A percentile compares a stretch with the other conserved stretches of the same genome.
phyloP scores from a whole-genome alignment of 2,329 filamentous ascomycete genomes.

The Fusarium praegraminearum region DNA sequence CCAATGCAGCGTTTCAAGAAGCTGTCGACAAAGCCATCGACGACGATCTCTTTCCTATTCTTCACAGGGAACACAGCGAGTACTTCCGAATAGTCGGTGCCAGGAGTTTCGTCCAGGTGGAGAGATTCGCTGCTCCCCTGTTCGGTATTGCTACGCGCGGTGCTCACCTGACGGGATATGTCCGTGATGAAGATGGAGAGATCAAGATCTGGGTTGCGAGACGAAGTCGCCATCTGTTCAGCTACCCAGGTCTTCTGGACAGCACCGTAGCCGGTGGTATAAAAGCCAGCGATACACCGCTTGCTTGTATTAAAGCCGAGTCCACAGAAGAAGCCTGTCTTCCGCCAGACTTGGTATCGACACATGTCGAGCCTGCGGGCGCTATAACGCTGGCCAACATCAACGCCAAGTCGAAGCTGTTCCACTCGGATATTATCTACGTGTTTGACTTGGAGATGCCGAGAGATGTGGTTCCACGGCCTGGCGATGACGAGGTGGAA shows the following conservation, averaged over 20 bases:
- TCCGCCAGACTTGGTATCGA: constrained; percentile 45
- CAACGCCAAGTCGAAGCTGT: constrained; percentile 44
- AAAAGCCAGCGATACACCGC: constrained; percentile 72
- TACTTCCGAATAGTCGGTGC: constrained; percentile 57
- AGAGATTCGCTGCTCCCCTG: constrained; percentile 71
- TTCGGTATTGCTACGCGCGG: constrained; percentile 77
- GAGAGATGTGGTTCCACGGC: constrained; percentile 68
- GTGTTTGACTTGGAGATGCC: constrained; percentile 80
- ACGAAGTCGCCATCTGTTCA: constrained; percentile 74
- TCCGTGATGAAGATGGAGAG: constrained; percentile 52
- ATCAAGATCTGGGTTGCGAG: constrained; percentile 79
- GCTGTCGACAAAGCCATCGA: constrained; percentile 56
- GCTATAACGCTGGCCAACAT: constrained; percentile 54
- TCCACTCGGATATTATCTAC: constrained; percentile 65
- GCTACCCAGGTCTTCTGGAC: constrained; percentile 80
- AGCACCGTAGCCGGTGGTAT: constrained; percentile 86
- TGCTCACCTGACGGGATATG: constrained; percentile 74
- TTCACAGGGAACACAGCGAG: constrained; percentile 58
- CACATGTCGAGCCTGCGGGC: constrained; percentile 46
- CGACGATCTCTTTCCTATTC: constrained; percentile 53
- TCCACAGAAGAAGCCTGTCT: constrained; percentile 76
- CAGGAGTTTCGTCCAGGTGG: constrained; percentile 59
- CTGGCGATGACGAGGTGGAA: constrained; percentile 82
- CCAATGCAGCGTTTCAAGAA: constrained; percentile 56
- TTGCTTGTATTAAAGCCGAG: constrained; percentile 77